Conservation (phyloP, 2,329 filamentous ascomycete genomes). For the Fusarium robinianum region DNA sequence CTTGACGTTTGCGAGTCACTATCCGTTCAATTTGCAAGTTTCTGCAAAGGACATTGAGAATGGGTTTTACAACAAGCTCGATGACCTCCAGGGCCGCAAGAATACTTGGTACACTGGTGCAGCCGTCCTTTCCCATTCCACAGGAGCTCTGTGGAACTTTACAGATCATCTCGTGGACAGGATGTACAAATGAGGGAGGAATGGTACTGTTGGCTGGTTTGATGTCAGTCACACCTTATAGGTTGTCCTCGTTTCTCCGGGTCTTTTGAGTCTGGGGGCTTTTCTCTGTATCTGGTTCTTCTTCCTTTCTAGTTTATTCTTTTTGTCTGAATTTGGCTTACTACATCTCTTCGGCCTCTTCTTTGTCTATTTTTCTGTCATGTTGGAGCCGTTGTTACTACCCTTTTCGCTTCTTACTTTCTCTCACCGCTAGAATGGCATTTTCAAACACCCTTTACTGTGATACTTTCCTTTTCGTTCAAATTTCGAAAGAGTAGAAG, state of each 20-base stretch:
- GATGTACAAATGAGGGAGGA: slow-evolving; percentile 10
- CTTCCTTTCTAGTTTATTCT: no score
- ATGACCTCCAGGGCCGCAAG: slow-evolving; percentile 20
- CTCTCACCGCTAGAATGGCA: no score
- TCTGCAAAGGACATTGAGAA: slow-evolving; percentile 9
- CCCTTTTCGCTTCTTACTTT: no score
- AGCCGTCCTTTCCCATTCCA: slow-evolving; percentile 23
- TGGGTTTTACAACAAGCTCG: slow-evolving; percentile 23
- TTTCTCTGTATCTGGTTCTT: no score
- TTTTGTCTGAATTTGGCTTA: no score
- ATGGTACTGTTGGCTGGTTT: no score
- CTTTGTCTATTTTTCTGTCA: not conserved
- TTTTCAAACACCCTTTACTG: no score
- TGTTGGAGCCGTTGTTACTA: no score
- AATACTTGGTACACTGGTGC: slow-evolving; percentile 29
- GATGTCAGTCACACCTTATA: no score
- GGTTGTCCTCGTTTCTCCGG: not conserved
- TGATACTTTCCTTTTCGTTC: no score
- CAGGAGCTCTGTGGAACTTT: slow-evolving; percentile 28
- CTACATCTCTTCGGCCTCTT: not conserved
- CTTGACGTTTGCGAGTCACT: slow-evolving; percentile 23
- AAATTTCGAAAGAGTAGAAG: no score
- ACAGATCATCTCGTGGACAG: slow-evolving; percentile 24
- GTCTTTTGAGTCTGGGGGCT: no score
- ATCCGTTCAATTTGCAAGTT: slow-evolving; percentile 24